A percentile compares a stretch with the other conserved stretches of the same genome.
phyloP scores from a whole-genome alignment of 2,329 filamentous ascomycete genomes.

The Raffaelea arxii region DNA sequence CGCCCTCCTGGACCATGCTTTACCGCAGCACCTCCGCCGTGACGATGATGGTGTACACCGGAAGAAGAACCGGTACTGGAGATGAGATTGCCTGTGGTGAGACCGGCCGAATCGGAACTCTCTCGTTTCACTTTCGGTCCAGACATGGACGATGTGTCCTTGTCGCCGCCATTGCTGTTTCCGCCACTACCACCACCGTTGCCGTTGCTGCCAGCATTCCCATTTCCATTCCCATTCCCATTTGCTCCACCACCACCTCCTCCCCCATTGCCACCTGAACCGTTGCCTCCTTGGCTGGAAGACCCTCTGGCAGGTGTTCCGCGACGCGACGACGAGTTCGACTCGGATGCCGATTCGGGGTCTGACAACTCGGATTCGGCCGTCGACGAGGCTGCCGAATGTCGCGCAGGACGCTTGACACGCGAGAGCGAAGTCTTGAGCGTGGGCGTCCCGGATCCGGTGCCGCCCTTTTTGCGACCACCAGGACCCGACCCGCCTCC shows the following conservation, averaged over 20 bases:
- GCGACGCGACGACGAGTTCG: constrained; percentile 37
- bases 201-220: neutral
- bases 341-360: constrained; percentile 44
- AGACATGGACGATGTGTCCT: constrained; percentile 6
- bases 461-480: constrained; percentile 37
- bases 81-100: neutral
- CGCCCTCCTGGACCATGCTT: constrained; percentile 7
- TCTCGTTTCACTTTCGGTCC: constrained; percentile 8
- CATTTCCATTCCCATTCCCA: constrained; percentile 3
- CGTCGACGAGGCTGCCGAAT: constrained; percentile 48
- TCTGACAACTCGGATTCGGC: constrained; percentile 58
- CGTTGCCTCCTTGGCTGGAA: constrained; percentile 12
- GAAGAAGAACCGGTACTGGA: neutral
- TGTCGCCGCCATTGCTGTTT: constrained; percentile 1
- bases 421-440: constrained; percentile 54
- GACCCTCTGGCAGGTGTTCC: constrained; percentile 24
- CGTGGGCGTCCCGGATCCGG: constrained; percentile 18
- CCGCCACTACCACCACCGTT: constrained; percentile 2
- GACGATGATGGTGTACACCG: neutral
- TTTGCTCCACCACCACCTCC: neutral
- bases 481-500: too few relatives aligned
- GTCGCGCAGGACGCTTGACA: constrained; percentile 50
- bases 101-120: constrained; percentile 3
- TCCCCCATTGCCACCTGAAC: neutral
- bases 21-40: neutral